Evolutionary conservation across 2,329 filamentous ascomycete genomes (phyloP), one percentile per base, ranked within the genome.

Genomic region (Parascedosporium putredinis): DNA sequence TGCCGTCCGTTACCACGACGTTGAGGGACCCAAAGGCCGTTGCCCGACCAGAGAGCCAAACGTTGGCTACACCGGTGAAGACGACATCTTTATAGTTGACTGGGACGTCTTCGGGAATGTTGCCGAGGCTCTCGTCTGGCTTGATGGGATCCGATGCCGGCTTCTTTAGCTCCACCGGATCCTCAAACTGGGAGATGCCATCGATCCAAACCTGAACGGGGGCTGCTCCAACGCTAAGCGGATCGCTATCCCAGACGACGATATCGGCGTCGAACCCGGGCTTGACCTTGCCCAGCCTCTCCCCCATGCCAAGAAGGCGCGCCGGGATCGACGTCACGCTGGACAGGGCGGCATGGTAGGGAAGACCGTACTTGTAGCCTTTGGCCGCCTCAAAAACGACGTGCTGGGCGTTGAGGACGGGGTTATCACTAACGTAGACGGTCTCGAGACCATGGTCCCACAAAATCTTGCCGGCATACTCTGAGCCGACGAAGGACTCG

Each of bases 371-470:
- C 45, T 73, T 74, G 56, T 77, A 76, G 2, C 64, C 75, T 62
- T 79, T 80, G 45, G 76, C 78, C 7, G 78, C 78, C 58, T 81
- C 82, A 45, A 84, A 82, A 1, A 85, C 67, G 3, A 86, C 79
- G 54, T 85, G 81, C 60, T 85, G 82, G 1, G 81, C 81, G 55
- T 84, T 85, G 49, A 84, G 62, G 0, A 84, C 81, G 0, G 83
- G 83, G 59, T 86, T 86, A 59, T 85, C 81, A 53, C 76, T 81
- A n/a, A 86, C 81, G 55, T 83, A 85, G 20, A 84, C 75, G 1
- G 80, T 73, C 0, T 80, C 84, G 27, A 86, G 68, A 23, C 78
- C 81, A 50, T 76, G 72, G 20, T 85, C 81, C 55, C 79, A 79
- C 0, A 86, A 70, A 3, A 79, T 71, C 59, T 83, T 84, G 23